phyloP scores from a whole-genome alignment of 176 grass and related monocot species.

The Phoenix roebelenii region DNA sequence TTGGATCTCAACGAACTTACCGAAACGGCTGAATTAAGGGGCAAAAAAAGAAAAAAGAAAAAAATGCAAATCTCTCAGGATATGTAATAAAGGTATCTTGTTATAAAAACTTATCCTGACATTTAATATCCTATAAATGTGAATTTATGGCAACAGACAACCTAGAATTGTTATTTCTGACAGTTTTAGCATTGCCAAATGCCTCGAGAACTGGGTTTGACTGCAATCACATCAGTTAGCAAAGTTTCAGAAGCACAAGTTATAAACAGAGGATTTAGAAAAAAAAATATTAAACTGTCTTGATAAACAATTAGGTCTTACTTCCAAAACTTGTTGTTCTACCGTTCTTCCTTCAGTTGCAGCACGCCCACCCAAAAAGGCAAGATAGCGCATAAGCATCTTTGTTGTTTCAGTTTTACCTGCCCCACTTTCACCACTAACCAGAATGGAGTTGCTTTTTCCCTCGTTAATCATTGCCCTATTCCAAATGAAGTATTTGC shows the following conservation, averaged over 20 bases:
- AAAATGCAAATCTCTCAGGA: no score
- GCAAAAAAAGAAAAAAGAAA: slow-evolving; percentile 6
- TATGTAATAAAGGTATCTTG: no score
- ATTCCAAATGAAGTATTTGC: slow-evolving; percentile 20
- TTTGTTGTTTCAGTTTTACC: slow-evolving; percentile 99
- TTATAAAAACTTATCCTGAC: neutral
- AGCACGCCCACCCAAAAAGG: slow-evolving; percentile 84
- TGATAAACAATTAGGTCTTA: slow-evolving; percentile 18
- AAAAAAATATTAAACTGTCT: no score
- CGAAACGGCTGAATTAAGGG: slow-evolving; percentile 79
- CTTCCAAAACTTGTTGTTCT: slow-evolving; percentile 98
- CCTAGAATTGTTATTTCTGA: slow-evolving; percentile 99
- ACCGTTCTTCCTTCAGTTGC: slow-evolving; percentile 97
- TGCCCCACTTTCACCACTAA: slow-evolving; percentile 97
- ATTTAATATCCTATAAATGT: slow-evolving; percentile 13
- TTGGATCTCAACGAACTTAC: slow-evolving; percentile 99
- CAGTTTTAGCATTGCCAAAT: slow-evolving; percentile 99
- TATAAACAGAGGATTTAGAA: no score
- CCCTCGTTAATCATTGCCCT: slow-evolving; percentile 94
- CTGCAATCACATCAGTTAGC: slow-evolving; percentile 48
- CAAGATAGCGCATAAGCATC: slow-evolving; percentile 99
- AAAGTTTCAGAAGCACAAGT: neutral
- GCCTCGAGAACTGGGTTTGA: slow-evolving; percentile 99
- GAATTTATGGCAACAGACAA: slow-evolving; percentile 1
- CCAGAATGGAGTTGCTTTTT: slow-evolving; percentile 95